Base-by-base conservation (phyloP, 208 protist genomes). In the Trypanosoma boissoni region DNA sequence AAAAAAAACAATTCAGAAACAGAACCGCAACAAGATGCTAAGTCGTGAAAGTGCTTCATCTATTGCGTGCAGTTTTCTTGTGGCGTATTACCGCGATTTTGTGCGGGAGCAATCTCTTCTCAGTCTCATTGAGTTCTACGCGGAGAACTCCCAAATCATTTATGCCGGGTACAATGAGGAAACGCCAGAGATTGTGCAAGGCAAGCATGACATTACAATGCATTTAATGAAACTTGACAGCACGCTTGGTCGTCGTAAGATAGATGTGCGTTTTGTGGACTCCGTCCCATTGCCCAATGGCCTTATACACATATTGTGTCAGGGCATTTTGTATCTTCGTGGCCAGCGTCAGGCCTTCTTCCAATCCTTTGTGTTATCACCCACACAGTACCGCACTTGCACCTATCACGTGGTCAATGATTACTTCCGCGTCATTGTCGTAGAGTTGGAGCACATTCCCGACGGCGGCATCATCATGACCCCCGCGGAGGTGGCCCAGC, bases 371-470 rank as follows among this genome's bases (percentile, higher is more conserved):
- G 78, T 90, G 36, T 74, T 94, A n/a, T 58, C 77, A 32, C 88
- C 88, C 18, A 91, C 84, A 10, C 58, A 52, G 66, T 78, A 83
- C 75, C 81, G 83, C 66, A 70, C 53, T 41, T 80, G 79, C 68
- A 91, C 88, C 9, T 92, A 84, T 71, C 73, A 91, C 83, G 89
- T 94, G 50, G 78, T 74, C 45, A 78, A 74, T 23, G 88, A 94
- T 58, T 91, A 87, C 64, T 69, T 92, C 28, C 84, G 88, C 60
- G 83, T 92, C 56, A 64, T 91, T 18, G 65, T 71, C 50, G 69
- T 70, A 4, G 74, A 83, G 66, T 64, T 84, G 56, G 84, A 94
- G 54, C 68, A 78, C 24, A 81, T 91, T 27, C 88, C 88, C 9
- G 72, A 74, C 20, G 79, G 78, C 16, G 57, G 69, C 14, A 76